A percentile compares a stretch with the other conserved stretches of the same genome.
Conservation (phyloP, 495 filamentous ascomycete species). For the Penicillium alfredii region DNA sequence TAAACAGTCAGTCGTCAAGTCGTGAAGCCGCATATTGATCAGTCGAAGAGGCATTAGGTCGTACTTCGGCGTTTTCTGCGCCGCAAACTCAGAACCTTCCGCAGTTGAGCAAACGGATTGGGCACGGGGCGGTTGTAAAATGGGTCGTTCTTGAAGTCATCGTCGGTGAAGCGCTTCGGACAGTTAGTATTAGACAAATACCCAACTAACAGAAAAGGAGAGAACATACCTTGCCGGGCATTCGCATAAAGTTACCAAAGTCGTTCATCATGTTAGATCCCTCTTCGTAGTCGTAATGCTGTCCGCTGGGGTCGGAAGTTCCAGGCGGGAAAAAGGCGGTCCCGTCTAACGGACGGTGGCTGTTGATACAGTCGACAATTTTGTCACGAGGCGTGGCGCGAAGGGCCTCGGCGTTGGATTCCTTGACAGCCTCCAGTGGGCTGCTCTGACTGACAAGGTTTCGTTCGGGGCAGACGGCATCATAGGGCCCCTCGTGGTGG, state of each 20-base stretch:
- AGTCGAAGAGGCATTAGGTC: constrained; percentile 8
- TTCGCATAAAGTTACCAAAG: constrained; percentile 34
- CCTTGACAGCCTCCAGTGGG: constrained; percentile 71
- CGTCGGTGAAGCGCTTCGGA: constrained; percentile 33
- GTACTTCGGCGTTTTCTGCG: constrained; percentile 30
- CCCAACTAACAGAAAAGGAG: background rate
- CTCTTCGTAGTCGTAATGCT: constrained; percentile 73
- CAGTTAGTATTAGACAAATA: too few species aligned
- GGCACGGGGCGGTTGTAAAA: constrained; percentile 36
- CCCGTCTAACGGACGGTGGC: constrained; percentile 80
- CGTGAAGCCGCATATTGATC: too few species aligned
- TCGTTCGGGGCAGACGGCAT: constrained; percentile 68
- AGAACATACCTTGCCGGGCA: constrained; percentile 29
- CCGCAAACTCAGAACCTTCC: constrained; percentile 29
- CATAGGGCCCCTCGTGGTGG: constrained; percentile 91
- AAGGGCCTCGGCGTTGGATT: constrained; percentile 71
- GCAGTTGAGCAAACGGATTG: constrained; percentile 29
- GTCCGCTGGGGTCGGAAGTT: constrained; percentile 55
- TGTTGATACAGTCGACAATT: constrained; percentile 64
- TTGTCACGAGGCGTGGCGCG: constrained; percentile 78
- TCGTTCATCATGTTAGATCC: constrained; percentile 81
- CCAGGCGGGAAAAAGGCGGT: constrained; percentile 73
- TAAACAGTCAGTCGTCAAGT: constrained; percentile 5
- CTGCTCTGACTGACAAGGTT: constrained; percentile 57
- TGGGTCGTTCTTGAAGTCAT: constrained; percentile 44